A percentile compares a stretch with the other conserved stretches of the same genome.
These are phyloP conservation scores for Phytophthora colocasiae DNA, from an alignment of 352 stramenopile species.

Conservation along the genomic window DNA sequence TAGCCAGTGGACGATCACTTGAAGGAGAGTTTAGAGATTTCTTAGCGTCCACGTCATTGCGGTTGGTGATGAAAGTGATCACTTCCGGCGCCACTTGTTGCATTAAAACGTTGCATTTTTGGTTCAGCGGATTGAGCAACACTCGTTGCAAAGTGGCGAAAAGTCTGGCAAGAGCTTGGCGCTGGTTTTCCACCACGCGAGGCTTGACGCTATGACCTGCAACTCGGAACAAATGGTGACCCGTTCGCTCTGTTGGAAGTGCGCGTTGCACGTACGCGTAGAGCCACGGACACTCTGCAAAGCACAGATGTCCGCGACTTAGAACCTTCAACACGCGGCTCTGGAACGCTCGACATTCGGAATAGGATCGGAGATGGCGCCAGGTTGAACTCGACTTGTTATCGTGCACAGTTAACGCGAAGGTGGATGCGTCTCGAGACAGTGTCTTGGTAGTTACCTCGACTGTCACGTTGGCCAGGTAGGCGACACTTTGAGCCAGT, in stretches of 20 bases:
- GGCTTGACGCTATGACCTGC: conserved; percentile 23
- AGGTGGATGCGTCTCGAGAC: conserved; percentile 22
- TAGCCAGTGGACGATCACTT: conserved; percentile 28
- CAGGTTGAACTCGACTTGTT: conserved; percentile 45
- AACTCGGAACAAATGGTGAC: conserved; percentile 37
- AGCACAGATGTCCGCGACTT: conserved; percentile 50
- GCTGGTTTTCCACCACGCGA: conserved; percentile 36
- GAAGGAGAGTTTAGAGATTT: conserved; percentile 35
- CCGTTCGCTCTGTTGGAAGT: conserved; percentile 32
- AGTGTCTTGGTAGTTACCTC: conserved; percentile 40
- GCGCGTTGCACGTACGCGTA: conserved; percentile 44
- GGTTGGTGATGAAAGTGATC: conserved; percentile 46
- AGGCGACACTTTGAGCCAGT: conserved; percentile 29
- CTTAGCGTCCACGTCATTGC: conserved; percentile 11
- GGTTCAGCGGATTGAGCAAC: conserved; percentile 48
- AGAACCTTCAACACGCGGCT: conserved; percentile 36
- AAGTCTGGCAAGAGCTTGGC: conserved; percentile 42
- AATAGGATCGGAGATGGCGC: conserved; percentile 44
- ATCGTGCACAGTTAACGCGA: conserved; percentile 50
- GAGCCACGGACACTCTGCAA: conserved; percentile 56
- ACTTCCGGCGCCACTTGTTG: conserved; percentile 39
- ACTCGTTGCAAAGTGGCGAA: conserved; percentile 50
- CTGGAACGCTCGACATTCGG: conserved; percentile 50
- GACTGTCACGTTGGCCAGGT: conserved; percentile 42
- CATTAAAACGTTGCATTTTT: conserved; percentile 45